Evolutionary conservation across 306 rosid genomes (phyloP).

Genomic region (Cotoneaster glaucophyllus): DNA sequence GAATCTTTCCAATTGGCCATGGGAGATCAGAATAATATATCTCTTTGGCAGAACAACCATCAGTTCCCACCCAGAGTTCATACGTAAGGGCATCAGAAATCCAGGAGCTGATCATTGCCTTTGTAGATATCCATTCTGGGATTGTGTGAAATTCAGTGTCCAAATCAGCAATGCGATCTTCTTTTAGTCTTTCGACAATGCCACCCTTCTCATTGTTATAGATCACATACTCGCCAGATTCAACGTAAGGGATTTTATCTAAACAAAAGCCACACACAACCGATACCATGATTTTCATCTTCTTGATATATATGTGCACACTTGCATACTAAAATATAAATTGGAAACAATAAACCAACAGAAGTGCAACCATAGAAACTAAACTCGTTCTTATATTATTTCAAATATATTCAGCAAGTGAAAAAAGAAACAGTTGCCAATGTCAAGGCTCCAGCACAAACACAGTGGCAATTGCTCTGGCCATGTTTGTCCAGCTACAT

Average conservation of each 20-base stretch:
- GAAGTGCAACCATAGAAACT: not conserved
- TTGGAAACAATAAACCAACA: not conserved
- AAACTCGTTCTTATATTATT: not conserved
- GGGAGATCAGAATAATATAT: constrained; percentile 82
- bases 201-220: constrained; percentile 85
- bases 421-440: not conserved
- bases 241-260: constrained; percentile 88
- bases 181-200: constrained; percentile 56
- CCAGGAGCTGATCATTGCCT: constrained; percentile 76
- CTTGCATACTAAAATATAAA: not conserved
- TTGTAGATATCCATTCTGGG: constrained; percentile 67
- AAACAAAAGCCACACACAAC: constrained; percentile 15
- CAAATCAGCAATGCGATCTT: constrained; percentile 50
- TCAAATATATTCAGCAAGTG: not conserved
- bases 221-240: constrained; percentile 63
- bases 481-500: not conserved
- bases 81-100: constrained; percentile 71
- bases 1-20: constrained; percentile 75
- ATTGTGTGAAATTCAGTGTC: constrained; percentile 50
- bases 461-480: not conserved
- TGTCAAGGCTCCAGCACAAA: not conserved
- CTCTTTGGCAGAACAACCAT: constrained; percentile 45
- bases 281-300: not conserved
- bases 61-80: constrained; percentile 79
- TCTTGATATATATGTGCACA: not conserved